These are phyloP conservation scores for Ophiostoma tasmaniense DNA, from an alignment of 2,329 filamentous ascomycete species.

Conservation along the genomic window DNA sequence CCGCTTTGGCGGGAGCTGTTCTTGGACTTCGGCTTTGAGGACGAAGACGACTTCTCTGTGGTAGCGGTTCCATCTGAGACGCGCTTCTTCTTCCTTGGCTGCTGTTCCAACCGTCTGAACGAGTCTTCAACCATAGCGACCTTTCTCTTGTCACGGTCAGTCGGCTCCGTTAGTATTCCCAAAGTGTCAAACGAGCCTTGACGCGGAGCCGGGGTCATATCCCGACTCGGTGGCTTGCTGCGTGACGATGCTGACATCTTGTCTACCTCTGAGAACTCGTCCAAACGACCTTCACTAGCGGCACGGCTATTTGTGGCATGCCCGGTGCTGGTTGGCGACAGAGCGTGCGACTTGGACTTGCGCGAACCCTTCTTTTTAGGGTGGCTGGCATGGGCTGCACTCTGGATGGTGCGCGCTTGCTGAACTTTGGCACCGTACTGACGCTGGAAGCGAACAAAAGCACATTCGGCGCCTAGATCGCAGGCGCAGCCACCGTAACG, in stretches of 20 bases:
- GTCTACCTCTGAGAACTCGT: slow-evolving; percentile 48
- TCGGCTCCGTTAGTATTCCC: slow-evolving; percentile 54
- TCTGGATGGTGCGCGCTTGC: slow-evolving; percentile 30
- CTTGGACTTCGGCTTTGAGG: slow-evolving; percentile 24
- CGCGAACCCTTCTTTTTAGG: slow-evolving; percentile 42
- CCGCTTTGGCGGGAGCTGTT: slow-evolving; percentile 15
- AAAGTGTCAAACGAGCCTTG: slow-evolving; percentile 53
- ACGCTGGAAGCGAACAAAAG: slow-evolving; percentile 55
- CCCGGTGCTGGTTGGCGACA: slow-evolving; percentile 55
- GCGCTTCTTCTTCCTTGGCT: slow-evolving; percentile 54
- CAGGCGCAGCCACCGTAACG: slow-evolving; percentile 77
- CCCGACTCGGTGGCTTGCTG: slow-evolving; percentile 59
- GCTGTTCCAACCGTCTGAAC: slow-evolving; percentile 53
- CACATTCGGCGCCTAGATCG: slow-evolving; percentile 52
- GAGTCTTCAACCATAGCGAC: slow-evolving; percentile 57
- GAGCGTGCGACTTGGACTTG: slow-evolving; percentile 46
- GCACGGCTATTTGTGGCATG: slow-evolving; percentile 56
- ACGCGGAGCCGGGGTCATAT: slow-evolving; percentile 49
- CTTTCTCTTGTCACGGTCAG: slow-evolving; percentile 59
- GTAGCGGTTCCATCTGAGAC: slow-evolving; percentile 43
- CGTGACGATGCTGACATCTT: slow-evolving; percentile 42
- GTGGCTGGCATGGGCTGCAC: slow-evolving; percentile 26
- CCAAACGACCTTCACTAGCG: slow-evolving; percentile 51
- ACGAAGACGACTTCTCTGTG: slow-evolving; percentile 12
- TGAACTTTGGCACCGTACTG: slow-evolving; percentile 33